Conservation (phyloP, 768 basidiomycete species). For the Daedalea quercina region DNA sequence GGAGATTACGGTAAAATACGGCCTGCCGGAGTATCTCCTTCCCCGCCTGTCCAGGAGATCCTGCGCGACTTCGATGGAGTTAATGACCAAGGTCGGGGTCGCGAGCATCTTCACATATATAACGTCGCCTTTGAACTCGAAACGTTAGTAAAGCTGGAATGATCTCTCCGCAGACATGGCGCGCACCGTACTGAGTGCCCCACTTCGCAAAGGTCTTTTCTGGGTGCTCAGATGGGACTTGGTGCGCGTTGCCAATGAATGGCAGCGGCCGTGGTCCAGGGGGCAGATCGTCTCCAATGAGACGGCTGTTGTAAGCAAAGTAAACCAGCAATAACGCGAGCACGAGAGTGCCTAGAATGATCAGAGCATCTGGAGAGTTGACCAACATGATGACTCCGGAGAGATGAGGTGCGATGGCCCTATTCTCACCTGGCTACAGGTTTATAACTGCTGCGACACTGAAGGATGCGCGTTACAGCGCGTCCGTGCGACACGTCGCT, state of each 20-base stretch:
- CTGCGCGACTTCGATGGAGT: slow-evolving; percentile 22
- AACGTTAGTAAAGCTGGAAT: no score
- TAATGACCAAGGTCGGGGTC: slow-evolving; percentile 25
- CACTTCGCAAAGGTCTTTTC: slow-evolving; percentile 10
- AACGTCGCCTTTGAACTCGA: slow-evolving; percentile 26
- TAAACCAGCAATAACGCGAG: no score
- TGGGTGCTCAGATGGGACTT: slow-evolving; percentile 9
- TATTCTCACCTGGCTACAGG: no score
- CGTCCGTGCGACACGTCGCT: no score
- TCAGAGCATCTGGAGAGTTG: no score
- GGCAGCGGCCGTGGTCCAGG: slow-evolving; percentile 1
- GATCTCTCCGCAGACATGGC: no score
- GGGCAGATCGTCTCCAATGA: neutral
- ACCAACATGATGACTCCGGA: no score
- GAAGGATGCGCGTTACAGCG: no score
- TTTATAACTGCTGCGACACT: no score
- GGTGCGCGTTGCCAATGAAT: slow-evolving; percentile 8
- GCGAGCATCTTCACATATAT: slow-evolving; percentile 24
- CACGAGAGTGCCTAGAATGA: no score
- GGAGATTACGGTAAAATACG: slow-evolving; percentile 19
- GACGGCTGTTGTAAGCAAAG: neutral
- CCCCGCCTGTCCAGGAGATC: slow-evolving; percentile 29
- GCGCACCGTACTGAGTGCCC: slow-evolving; percentile 12
- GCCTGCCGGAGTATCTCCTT: slow-evolving; percentile 26
- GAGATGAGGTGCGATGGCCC: no score